Evolutionary conservation across 768 basidiomycete genomes (phyloP).

Genomic region (Suillus clintonianus): DNA sequence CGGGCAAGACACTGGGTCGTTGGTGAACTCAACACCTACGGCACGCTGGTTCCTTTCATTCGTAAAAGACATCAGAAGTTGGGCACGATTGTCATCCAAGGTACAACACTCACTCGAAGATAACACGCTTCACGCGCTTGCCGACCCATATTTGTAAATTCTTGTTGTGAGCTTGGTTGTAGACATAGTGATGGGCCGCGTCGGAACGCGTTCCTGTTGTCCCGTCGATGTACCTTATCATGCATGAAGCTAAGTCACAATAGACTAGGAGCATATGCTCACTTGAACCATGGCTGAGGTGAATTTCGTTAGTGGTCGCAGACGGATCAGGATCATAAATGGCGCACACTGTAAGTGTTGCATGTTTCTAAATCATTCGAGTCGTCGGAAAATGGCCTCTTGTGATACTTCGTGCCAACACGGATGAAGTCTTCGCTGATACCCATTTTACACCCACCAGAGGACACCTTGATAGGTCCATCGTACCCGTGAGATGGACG

Average conservation of each 20-base stretch:
- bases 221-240: constrained; percentile 52
- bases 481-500: constrained; percentile 23
- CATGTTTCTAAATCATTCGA: constrained; percentile 42
- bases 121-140: constrained; percentile 35
- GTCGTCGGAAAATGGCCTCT: constrained; percentile 46
- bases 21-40: constrained; percentile 37
- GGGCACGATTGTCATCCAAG: background rate
- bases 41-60: constrained; percentile 33
- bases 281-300: constrained; percentile 21
- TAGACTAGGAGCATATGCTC: background rate
- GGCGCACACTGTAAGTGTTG: constrained; percentile 27
- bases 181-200: constrained; percentile 38
- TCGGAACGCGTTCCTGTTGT: constrained; percentile 39
- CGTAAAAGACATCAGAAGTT: background rate
- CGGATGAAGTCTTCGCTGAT: constrained; percentile 48
- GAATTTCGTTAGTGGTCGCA: background rate
- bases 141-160: constrained; percentile 36
- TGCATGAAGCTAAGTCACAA: background rate
- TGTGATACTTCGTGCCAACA: constrained; percentile 48
- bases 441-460: constrained; percentile 20
- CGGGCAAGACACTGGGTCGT: constrained; percentile 27
- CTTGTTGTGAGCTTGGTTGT: constrained; percentile 28
- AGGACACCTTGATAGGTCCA: constrained; percentile 25
- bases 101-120: constrained; percentile 32
- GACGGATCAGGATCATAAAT: background rate